Evolutionary conservation across 2,329 filamentous ascomycete species (phyloP).

Genomic region (Harringtonia aguacate): DNA sequence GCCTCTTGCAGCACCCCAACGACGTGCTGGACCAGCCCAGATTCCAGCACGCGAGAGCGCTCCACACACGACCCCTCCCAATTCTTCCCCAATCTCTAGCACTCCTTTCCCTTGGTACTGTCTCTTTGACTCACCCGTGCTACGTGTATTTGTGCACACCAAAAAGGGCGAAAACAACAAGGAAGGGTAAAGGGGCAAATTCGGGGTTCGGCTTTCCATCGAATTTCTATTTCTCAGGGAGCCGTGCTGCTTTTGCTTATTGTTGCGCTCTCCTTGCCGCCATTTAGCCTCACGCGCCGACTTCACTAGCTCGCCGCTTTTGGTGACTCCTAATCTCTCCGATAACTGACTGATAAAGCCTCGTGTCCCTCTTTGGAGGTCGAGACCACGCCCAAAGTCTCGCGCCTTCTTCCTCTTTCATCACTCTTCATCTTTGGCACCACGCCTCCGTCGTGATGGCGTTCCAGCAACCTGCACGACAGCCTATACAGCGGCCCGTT

Average conservation of each 20-base stretch:
- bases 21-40: too few relatives aligned
- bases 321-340: constrained; percentile 2
- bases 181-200: too few relatives aligned
- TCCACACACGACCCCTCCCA: too few relatives aligned
- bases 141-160: too few relatives aligned
- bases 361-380: background rate
- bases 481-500: constrained; percentile 36
- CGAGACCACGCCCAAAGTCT: too few relatives aligned
- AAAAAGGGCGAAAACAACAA: too few relatives aligned
- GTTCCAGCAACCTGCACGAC: constrained; percentile 22
- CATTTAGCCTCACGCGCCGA: background rate
- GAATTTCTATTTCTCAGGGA: background rate
- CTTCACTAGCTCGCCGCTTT: constrained; percentile 1
- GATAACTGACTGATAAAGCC: constrained; percentile 3
- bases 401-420: background rate
- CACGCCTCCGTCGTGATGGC: constrained; percentile 8
- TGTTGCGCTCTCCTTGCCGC: background rate
- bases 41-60: too few relatives aligned
- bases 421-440: background rate
- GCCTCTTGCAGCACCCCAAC: too few relatives aligned
- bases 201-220: background rate
- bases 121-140: too few relatives aligned
- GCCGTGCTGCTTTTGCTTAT: background rate
- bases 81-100: too few relatives aligned
- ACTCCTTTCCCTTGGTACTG: too few relatives aligned